phyloP scores from a whole-genome alignment of 768 basidiomycete genomes.

The Crassisporium funariophilum region DNA sequence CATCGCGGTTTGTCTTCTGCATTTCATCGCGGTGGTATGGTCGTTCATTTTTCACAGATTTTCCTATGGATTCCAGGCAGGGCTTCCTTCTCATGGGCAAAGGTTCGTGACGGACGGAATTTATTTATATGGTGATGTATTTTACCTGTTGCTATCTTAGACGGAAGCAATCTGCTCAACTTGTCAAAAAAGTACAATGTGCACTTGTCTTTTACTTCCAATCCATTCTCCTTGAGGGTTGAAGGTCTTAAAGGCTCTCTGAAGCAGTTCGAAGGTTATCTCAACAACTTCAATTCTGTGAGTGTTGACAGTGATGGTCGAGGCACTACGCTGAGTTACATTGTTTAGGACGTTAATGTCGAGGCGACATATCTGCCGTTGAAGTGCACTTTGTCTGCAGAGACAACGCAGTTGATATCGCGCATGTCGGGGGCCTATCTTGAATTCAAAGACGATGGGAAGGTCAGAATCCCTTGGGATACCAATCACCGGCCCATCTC shows the following conservation, averaged over 20 bases:
- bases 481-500: background rate
- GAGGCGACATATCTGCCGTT: constrained; percentile 47
- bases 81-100: constrained; percentile 74
- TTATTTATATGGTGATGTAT: background rate
- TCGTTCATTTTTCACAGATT: constrained; percentile 38
- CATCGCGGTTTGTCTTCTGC: constrained; percentile 35
- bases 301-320: constrained; percentile 13
- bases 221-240: constrained; percentile 60
- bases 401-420: constrained; percentile 66
- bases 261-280: constrained; percentile 46
- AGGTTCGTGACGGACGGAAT: constrained; percentile 57
- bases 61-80: constrained; percentile 57
- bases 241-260: constrained; percentile 60
- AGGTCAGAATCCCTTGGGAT: constrained; percentile 33
- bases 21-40: constrained; percentile 5
- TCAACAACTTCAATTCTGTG: constrained; percentile 54
- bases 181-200: constrained; percentile 63
- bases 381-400: constrained; percentile 40
- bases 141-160: constrained; percentile 34
- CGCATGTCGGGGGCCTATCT: constrained; percentile 65
- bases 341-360: constrained; percentile 39
- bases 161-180: constrained; percentile 62
- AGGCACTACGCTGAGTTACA: constrained; percentile 5
- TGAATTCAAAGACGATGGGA: constrained; percentile 51
- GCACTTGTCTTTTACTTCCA: constrained; percentile 56